A percentile compares a stretch with the other conserved stretches of the same genome.
phyloP scores from a whole-genome alignment of 2,329 filamentous ascomycete species.

The Fusarium begoniae region DNA sequence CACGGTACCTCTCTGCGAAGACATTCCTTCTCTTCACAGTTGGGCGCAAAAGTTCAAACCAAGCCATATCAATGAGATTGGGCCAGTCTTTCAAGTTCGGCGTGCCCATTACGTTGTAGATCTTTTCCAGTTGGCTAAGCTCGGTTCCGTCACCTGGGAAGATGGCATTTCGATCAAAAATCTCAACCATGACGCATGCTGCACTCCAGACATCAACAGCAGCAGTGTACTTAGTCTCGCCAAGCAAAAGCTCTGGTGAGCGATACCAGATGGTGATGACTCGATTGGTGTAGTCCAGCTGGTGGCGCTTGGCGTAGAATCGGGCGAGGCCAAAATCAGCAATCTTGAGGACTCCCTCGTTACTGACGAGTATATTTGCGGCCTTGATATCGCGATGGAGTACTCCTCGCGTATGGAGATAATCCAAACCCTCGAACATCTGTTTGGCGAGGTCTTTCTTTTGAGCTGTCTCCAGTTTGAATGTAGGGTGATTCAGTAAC shows the following conservation, averaged over 20 bases:
- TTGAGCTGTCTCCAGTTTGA: constrained; percentile 83
- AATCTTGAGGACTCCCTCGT: constrained; percentile 86
- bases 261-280: constrained; percentile 96
- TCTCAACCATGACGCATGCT: constrained; percentile 95
- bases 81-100: constrained; percentile 89
- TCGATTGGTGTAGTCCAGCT: constrained; percentile 96
- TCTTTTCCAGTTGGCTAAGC: constrained; percentile 93
- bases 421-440: constrained; percentile 92
- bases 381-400: constrained; percentile 98
- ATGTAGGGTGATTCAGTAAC: constrained; percentile 91
- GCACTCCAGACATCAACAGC: constrained; percentile 97
- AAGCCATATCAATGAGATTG: constrained; percentile 89
- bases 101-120: constrained; percentile 92
- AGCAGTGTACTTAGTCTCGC: constrained; percentile 89
- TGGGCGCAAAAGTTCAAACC: constrained; percentile 92
- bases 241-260: constrained; percentile 85
- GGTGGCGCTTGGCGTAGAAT: constrained; percentile 92
- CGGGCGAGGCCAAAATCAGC: constrained; percentile 96
- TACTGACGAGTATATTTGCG: constrained; percentile 95
- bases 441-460: constrained; percentile 94
- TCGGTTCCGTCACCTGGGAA: constrained; percentile 97
- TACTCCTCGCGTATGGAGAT: constrained; percentile 91
- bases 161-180: constrained; percentile 92
- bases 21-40: constrained; percentile 75
- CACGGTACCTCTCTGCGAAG: constrained; percentile 85